Evolutionary conservation across 2,329 filamentous ascomycete genomes (phyloP), one percentile per base, ranked within the genome.

Genomic region (Fusarium camptoceras): DNA sequence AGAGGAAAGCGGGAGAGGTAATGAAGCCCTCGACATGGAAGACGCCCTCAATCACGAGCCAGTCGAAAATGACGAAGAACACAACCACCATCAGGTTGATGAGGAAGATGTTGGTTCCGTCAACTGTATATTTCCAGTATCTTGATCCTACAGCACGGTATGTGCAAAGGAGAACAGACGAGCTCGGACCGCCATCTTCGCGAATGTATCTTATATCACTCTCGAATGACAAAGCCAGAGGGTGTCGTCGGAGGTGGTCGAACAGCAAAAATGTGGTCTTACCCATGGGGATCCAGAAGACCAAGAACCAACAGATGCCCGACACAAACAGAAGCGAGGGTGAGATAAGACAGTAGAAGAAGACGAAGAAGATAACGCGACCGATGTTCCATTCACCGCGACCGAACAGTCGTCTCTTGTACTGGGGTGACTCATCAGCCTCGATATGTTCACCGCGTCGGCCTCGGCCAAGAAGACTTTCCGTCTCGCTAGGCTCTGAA

Each of bases 61-160:
- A 98, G 83, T 99, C 96, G 71, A 97, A 89, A 68, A 99, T 97
- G 76, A 95, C 92, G 77, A 99, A 98, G 25, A 93, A 83, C n/a
- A 99, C 96, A 20, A 99, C 88, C 15, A 89, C 92, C 83, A 98
- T 93, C 60, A 99, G 87, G 79, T 99, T 99, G 84, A 99, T 98
- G 72, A 99, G 89, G 82, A 99, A 98, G 77, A 99, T 97, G 81
- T 99, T 99, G 66, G 96, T 99, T 58, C 96, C 97, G 77, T 99
- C 96, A 62, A 99, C 86, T 6, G 96, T 99, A 82, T 99, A 99
- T 82, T 99, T 99, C 95, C 97, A 99, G 84, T 99, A 99, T 80
- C 95, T 95, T 72, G 90, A 86, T 15, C 96, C 96, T 15, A 97
- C 95, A 44, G 96, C 96, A 62, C 97, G 92, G 82, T 99, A 99